Base-by-base conservation (phyloP, 169 alveolate genomes). In the Plasmodium inui region DNA sequence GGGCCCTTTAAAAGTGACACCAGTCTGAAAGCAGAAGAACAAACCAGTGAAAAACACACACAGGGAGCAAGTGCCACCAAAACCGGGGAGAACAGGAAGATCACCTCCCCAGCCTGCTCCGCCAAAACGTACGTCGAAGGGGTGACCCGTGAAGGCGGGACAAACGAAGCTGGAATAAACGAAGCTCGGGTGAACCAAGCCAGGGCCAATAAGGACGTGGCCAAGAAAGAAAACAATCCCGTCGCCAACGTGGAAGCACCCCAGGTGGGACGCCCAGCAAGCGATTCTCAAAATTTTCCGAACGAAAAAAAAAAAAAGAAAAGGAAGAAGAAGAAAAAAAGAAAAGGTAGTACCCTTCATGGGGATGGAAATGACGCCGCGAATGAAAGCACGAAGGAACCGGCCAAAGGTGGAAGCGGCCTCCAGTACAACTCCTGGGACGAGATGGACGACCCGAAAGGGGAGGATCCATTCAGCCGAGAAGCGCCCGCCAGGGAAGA, bases 391-490 rank as follows among this genome's bases (percentile, higher is more conserved):
- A 6, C 7, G 3, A 61, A 61, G 74, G 74, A 26, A 22, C 10
- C 1, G 26, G 22, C 7, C 8, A 61, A 61, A 61, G 74, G 32
- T 2, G 37, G 4, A 26, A 61, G 14, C 34, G 19, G 32, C 14
- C 74, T 61, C 14, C 74, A 61, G 30, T 61, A 61, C 32, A 34
- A 61, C 34, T 61, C 74, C 37, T 61, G 74, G 74, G n/a, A 61
- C 74, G 74, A 61, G 74, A 4, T 61, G 32, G 74, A 61, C 74
- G 74, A 61, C 26, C 26, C 71, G 71, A 55, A 55, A 55, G 71
- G 71, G 26, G 71, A 55, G 17, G 26, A 14, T 8, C 14, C 30
- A 10, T 14, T 34, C 14, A 61, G 34, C 32, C 74, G 14, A 2
- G 6, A 61, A 1, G 12, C 32, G 0, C 34, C 57, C 6, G 7